Evolutionary conservation across 106 monocot species (phyloP), one percentile per base, ranked within the genome.

Genomic region (Phalaenopsis equestris): DNA sequence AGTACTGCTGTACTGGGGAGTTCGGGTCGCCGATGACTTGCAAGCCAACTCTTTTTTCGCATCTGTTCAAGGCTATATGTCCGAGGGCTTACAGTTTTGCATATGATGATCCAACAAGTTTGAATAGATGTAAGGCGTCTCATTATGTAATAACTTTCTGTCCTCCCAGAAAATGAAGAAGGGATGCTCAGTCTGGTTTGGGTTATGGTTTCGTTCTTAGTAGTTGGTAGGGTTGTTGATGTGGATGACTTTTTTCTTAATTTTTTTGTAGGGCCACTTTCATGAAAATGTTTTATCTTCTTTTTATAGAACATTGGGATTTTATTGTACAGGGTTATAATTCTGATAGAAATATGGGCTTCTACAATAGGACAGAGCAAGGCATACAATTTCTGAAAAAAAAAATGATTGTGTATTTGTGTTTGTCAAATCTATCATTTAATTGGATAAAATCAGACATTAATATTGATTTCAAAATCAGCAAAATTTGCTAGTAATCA

Each of bases 121-220:
- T 83, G 78, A 83, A 83, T 36, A 83, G 56, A 10, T 83, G 83
- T 58, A 73, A 46, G 55, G 83, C 79, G 0, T 72, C 56, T 9
- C 77, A 43, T 56, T 83, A 83, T 61, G 68, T 83, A 5, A 79
- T 83, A 5, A 83, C 83, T 11, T 83, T 83, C 77, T 83, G 83
- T 37, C 83, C 78, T 3, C 73, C 83, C 1, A 83, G 78, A 41
- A 83, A 56, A 55, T 70, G 41, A 72, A 43, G 24, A 75, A 21
- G 10, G n/a, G 61, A 6, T 61, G 61, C 21, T 61, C 21, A 61
- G 61, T 61, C 6, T 61, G 21, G 61, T 61, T 61, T 61, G 61
- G 8, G n/a, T 61, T 61, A 61, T 61, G 61, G 0, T 18, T 61
- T 61, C 3, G 19, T 61, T 19, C 61, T 61, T 21, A 21, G 61